Percentiles rank a stretch among this genome's conserved stretches.
Evolutionary conservation across 495 filamentous ascomycete genomes (phyloP).

Genomic region (Immersiella caudata): DNA sequence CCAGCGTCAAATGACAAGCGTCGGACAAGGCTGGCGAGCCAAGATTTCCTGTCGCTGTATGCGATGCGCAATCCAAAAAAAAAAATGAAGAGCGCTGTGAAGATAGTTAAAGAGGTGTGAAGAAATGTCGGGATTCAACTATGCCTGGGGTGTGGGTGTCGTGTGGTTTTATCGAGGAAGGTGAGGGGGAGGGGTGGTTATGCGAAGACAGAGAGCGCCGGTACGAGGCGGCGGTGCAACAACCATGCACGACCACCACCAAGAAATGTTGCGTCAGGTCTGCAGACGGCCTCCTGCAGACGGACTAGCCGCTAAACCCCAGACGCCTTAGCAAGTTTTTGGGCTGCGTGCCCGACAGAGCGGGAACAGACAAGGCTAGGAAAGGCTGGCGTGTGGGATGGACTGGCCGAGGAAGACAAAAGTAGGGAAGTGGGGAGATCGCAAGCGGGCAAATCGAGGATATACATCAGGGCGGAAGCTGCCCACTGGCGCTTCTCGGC

Average conservation of each 20-base stretch:
- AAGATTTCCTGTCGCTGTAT: neutral
- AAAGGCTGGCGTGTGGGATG: neutral
- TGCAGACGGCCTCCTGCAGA: slow-evolving; percentile 1
- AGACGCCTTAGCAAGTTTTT: neutral
- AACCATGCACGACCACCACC: neutral
- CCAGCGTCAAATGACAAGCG: neutral
- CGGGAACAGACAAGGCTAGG: neutral
- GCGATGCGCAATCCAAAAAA: neutral
- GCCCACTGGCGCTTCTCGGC: neutral
- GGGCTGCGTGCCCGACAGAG: neutral
- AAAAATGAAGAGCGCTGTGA: neutral
- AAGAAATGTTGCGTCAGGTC: neutral
- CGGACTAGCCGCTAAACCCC: neutral
- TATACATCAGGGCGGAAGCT: neutral
- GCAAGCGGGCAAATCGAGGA: neutral
- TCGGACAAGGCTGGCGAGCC: neutral
- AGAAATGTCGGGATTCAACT: neutral
- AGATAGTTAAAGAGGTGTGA: neutral
- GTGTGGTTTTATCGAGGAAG: neutral
- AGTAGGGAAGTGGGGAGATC: neutral
- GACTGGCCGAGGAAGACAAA: neutral
- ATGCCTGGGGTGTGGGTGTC: neutral
- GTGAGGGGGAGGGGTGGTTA: neutral
- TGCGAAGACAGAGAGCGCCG: neutral
- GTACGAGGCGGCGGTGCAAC: neutral